phyloP scores from a whole-genome alignment of 345 rosid species.

The Melaleuca alternifolia region DNA sequence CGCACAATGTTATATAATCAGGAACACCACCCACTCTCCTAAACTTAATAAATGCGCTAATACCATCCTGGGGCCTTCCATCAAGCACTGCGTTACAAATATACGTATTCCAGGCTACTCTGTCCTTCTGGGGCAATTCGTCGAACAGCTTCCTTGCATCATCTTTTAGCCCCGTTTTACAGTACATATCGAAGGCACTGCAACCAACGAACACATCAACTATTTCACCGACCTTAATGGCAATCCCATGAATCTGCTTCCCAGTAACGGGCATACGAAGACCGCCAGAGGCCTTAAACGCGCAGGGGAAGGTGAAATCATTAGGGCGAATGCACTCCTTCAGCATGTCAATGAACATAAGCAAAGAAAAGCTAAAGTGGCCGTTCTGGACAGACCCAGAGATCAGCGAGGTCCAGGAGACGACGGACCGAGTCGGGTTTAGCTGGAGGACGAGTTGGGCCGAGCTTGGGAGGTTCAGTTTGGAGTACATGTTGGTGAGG shows the following conservation, averaged over 20 bases:
- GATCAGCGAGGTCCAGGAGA: constrained; percentile 69
- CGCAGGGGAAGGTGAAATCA: constrained; percentile 80
- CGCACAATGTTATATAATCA: constrained; percentile 59
- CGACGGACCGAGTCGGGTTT: constrained; percentile 56
- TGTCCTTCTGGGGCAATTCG: constrained; percentile 64
- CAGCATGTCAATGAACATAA: constrained; percentile 40
- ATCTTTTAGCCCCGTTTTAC: constrained; percentile 28
- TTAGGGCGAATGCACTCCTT: constrained; percentile 50
- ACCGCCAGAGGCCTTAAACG: constrained; percentile 59
- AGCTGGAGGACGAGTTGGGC: constrained; percentile 51
- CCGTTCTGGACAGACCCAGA: constrained; percentile 64
- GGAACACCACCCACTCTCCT: constrained; percentile 47
- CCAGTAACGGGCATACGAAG: constrained; percentile 30
- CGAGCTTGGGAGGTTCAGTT: constrained; percentile 47
- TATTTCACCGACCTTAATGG: constrained; percentile 47
- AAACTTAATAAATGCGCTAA: constrained; percentile 42
- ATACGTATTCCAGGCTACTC: constrained; percentile 63
- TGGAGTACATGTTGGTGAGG: constrained; percentile 71
- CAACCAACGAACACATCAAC: constrained; percentile 60
- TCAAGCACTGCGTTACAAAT: constrained; percentile 61
- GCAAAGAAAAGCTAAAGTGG: constrained; percentile 42
- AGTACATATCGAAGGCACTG: constrained; percentile 75
- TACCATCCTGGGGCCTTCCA: constrained; percentile 35
- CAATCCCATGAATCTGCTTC: constrained; percentile 48
- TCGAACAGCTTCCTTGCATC: constrained; percentile 67